These are phyloP conservation scores for Barnettozyma hawaiiensis DNA, from an alignment of 1,139 yeast species.

Conservation along the genomic window DNA sequence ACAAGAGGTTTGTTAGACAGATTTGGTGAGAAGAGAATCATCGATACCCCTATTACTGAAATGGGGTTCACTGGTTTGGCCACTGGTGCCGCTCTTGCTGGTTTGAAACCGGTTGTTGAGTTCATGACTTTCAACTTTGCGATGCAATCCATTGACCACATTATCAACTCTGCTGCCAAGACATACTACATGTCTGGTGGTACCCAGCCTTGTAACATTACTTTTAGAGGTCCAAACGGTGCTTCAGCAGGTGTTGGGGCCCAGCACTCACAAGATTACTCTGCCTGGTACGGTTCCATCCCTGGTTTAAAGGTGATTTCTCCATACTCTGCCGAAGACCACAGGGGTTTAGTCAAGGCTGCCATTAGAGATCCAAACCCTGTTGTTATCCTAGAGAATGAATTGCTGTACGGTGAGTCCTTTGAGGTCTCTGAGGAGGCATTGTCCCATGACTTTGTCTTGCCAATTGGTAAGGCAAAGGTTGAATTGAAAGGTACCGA, in stretches of 20 bases:
- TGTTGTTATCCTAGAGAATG: conserved; percentile 92
- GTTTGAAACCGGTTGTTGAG: conserved; percentile 94
- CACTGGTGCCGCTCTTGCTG: conserved; percentile 96
- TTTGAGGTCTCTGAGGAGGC: conserved; percentile 90
- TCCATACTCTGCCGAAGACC: conserved; percentile 94
- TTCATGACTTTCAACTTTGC: conserved; percentile 99
- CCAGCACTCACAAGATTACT: conserved; percentile 96
- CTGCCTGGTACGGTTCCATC: conserved; percentile 97
- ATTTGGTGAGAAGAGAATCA: conserved; percentile 93
- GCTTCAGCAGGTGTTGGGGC: conserved; percentile 99
- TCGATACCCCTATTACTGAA: conserved; percentile 98
- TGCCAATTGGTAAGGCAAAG: conserved; percentile 96
- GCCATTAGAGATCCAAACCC: conserved; percentile 99
- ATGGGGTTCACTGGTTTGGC: conserved; percentile 98
- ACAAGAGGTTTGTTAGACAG: conserved; percentile 94
- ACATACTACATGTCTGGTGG: conserved; percentile 99
- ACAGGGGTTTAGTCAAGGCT: conserved; percentile 92
- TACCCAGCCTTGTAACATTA: conserved; percentile 92
- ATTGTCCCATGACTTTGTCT: conserved; percentile 76
- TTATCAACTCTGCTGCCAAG: conserved; percentile 97
- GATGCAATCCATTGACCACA: conserved; percentile 98
- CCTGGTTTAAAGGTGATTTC: conserved; percentile 97
- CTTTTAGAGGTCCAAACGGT: conserved; percentile 99
- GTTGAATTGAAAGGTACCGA: conserved; percentile 91
- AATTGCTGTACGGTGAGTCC: conserved; percentile 86